Evolutionary conservation across 331 rosid species (phyloP), one percentile per base, ranked within the genome.

Genomic region (Rosa hybrid): DNA sequence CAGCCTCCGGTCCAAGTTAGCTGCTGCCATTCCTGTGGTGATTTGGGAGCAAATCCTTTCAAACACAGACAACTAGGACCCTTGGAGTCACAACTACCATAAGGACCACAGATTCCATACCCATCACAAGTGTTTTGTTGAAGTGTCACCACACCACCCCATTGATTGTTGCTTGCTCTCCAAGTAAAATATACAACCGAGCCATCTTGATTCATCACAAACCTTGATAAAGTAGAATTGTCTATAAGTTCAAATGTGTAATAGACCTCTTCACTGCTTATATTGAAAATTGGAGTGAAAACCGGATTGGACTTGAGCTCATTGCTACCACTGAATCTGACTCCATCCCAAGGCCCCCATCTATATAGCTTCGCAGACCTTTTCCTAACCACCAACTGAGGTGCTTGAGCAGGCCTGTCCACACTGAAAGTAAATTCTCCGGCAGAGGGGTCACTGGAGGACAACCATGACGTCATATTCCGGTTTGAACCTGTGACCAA

Each of bases 301-400:
- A 77, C 72, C 1, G 84, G 53, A 46, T 80, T 84, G 27, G 84
- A 49, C 34, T 20, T 45, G 5, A 76, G 71, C 64, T 68, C 80
- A 7, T 7, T 20, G 72, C 53, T 60, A 1, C 84, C 86, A 44
- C 82, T 83, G 71, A 86, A 86, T 16, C 77, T 57, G n/a, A 51
- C 74, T 3, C 89, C 89, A 74, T 56, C 80, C 86, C 86, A 86
- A 1, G 84, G 89, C 23, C 84, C 86, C 71, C 84, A 77, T 17
- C 89, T 17, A 21, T 71, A 76, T 8, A 4, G 13, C 62, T 65
- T 80, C 46, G 8, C 75, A 1, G 64, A 20, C 27, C 86, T 82
- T 46, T 50, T 59, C 12, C 21, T 18, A 11, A 82, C 27, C 25
- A 86, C 80, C 63, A 86, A 21, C 74, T 86, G 89, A 45, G 86